Conservation (phyloP, 257 asterid genomes). For the Solanum lycopersicoides region DNA sequence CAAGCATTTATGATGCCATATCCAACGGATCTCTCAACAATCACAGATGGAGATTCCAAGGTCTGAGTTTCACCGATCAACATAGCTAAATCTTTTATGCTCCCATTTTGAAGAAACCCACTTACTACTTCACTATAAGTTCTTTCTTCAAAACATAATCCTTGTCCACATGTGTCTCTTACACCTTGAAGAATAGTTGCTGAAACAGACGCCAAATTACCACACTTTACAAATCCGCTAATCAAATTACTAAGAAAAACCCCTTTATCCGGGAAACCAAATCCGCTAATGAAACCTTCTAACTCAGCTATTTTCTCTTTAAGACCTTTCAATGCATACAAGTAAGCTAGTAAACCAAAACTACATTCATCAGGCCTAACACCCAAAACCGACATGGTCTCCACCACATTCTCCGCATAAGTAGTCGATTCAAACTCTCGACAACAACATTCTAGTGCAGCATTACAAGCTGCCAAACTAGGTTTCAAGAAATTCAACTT, state of each 20-base stretch:
- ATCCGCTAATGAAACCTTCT: constrained; percentile 45
- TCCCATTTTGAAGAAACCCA: constrained; percentile 45
- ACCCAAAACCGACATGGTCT: constrained; percentile 67
- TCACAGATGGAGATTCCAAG: constrained; percentile 41
- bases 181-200: constrained; percentile 38
- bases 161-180: constrained; percentile 32
- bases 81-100: constrained; percentile 44
- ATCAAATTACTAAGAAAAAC: constrained; percentile 44
- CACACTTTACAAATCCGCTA: constrained; percentile 61
- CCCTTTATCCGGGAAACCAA: constrained; percentile 35
- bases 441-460: constrained; percentile 75
- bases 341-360: constrained; percentile 67
- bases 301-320: constrained; percentile 48
- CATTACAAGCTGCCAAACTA: constrained; percentile 70
- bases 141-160: constrained; percentile 24
- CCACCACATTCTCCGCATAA: constrained; percentile 69
- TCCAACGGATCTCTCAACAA: constrained; percentile 57
- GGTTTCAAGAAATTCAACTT: constrained; percentile 63
- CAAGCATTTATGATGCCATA: constrained; percentile 67
- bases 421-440: constrained; percentile 51
- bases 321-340: constrained; percentile 75
- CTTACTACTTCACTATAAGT: constrained; percentile 55
- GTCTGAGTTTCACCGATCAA: constrained; percentile 69
- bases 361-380: constrained; percentile 63
- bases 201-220: constrained; percentile 45